A percentile compares a stretch with the other conserved stretches of the same genome.
Evolutionary conservation across 352 stramenopile genomes (phyloP).

Genomic region (Globisporangium lucens): DNA sequence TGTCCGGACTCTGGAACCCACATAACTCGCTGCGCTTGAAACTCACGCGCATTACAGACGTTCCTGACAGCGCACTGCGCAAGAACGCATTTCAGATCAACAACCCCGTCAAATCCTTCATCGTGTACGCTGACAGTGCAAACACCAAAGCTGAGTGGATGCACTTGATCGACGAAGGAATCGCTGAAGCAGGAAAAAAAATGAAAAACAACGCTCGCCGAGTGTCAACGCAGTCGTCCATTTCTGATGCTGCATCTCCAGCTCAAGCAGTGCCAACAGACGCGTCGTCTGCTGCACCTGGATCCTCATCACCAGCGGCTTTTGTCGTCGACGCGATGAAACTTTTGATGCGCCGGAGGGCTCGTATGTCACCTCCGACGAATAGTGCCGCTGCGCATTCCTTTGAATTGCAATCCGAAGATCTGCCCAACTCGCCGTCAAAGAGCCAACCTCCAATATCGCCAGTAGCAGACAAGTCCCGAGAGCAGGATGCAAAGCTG

Average conservation of each 20-base stretch:
- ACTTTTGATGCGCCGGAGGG: slow-evolving; percentile 49
- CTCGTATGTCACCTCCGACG: slow-evolving; percentile 36
- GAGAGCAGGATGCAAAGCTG: not conserved
- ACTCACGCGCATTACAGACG: slow-evolving; percentile 75
- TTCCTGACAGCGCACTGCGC: slow-evolving; percentile 61
- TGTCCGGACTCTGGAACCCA: slow-evolving; percentile 80
- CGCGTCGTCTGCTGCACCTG: not conserved
- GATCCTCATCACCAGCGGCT: slow-evolving; percentile 15
- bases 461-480: not conserved
- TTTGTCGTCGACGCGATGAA: slow-evolving; percentile 32
- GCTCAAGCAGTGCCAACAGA: slow-evolving; percentile 4
- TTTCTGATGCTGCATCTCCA: slow-evolving; percentile 1
- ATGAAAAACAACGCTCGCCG: slow-evolving; percentile 65
- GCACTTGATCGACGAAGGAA: slow-evolving; percentile 72
- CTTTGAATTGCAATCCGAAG: not conserved
- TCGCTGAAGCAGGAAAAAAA: slow-evolving; percentile 71
- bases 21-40: slow-evolving; percentile 85
- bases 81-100: slow-evolving; percentile 86
- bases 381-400: not conserved
- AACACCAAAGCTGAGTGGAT: slow-evolving; percentile 79
- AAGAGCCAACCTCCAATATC: not conserved
- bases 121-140: slow-evolving; percentile 71
- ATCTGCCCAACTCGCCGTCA: not conserved
- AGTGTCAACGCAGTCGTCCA: slow-evolving; percentile 38
- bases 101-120: slow-evolving; percentile 84